phyloP scores from a whole-genome alignment of 2,329 filamentous ascomycete species.

The Sporothrix pallida region DNA sequence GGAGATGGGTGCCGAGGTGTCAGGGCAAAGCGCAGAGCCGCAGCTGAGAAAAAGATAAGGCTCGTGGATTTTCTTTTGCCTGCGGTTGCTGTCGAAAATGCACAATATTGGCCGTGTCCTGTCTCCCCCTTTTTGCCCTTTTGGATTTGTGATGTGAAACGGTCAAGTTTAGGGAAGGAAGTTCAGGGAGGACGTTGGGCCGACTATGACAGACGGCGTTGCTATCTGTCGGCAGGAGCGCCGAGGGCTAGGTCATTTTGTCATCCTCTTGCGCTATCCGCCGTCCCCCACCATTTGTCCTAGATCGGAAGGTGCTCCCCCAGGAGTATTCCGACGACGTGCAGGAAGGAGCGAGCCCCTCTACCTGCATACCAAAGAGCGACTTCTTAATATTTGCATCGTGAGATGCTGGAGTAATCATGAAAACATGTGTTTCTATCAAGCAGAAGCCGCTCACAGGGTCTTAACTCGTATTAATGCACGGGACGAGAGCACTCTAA shows the following conservation, averaged over 20 bases:
- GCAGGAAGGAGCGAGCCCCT: background rate
- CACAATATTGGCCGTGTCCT: background rate
- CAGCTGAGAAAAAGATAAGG: background rate
- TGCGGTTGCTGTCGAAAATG: background rate
- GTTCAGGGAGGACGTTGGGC: background rate
- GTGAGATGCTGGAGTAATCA: background rate
- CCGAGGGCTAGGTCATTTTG: conserved; percentile 7
- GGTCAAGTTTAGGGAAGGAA: background rate
- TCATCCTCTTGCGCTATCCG: conserved; percentile 15
- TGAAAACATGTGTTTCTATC: background rate
- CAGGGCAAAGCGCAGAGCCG: background rate
- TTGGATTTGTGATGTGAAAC: background rate
- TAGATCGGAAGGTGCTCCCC: conserved; percentile 6
- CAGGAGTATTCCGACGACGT: background rate
- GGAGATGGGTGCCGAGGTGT: background rate
- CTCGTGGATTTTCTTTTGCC: background rate
- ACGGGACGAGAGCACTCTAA: background rate
- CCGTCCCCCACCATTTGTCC: background rate
- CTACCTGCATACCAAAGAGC: background rate
- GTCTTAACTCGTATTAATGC: background rate
- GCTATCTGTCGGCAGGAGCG: conserved; percentile 17
- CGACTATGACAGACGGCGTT: background rate
- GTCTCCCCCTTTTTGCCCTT: background rate
- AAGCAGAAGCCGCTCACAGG: background rate
- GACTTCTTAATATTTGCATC: too few species aligned